phyloP scores from a whole-genome alignment of 805 yeast genomes.

The Sungouiella thailandica region DNA sequence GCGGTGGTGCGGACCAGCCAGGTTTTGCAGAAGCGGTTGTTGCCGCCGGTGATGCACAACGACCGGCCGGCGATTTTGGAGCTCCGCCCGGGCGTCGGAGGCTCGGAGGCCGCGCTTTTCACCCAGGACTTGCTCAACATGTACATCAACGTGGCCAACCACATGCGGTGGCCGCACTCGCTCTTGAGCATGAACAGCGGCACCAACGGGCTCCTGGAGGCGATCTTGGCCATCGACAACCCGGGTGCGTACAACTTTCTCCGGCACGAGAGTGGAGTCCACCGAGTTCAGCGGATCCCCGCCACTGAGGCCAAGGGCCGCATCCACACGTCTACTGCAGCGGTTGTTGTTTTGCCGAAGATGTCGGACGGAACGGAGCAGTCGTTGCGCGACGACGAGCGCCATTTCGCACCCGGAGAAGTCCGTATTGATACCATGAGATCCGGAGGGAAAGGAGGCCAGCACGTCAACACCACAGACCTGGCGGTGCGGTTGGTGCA shows the following conservation, averaged over 20 bases:
- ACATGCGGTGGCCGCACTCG: constrained; percentile 61
- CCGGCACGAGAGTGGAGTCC: constrained; percentile 90
- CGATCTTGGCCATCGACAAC: constrained; percentile 59
- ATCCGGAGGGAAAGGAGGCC: constrained; percentile 96
- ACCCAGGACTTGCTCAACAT: constrained; percentile 73
- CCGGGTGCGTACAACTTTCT: constrained; percentile 72
- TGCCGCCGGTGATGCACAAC: constrained; percentile 74
- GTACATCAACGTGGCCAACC: constrained; percentile 70
- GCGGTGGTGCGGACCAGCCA: constrained; percentile 37
- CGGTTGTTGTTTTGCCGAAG: constrained; percentile 89
- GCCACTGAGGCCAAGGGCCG: constrained; percentile 92
- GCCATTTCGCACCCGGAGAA: constrained; percentile 80
- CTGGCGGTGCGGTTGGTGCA: constrained; percentile 94
- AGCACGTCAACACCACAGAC: constrained; percentile 95
- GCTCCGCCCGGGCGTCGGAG: constrained; percentile 94
- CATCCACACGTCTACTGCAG: constrained; percentile 93
- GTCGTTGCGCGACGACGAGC: constrained; percentile 47
- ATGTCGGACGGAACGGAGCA: constrained; percentile 52
- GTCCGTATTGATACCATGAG: constrained; percentile 95
- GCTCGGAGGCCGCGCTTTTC: constrained; percentile 86
- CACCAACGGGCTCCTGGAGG: constrained; percentile 71
- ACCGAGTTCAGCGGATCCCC: constrained; percentile 91
- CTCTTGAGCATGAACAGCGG: constrained; percentile 52
- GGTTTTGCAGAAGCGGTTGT: constrained; percentile 49
- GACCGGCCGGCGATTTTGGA: constrained; percentile 79